Evolutionary conservation across 2,329 filamentous ascomycete genomes (phyloP).

Genomic region (Venturia pyrina): DNA sequence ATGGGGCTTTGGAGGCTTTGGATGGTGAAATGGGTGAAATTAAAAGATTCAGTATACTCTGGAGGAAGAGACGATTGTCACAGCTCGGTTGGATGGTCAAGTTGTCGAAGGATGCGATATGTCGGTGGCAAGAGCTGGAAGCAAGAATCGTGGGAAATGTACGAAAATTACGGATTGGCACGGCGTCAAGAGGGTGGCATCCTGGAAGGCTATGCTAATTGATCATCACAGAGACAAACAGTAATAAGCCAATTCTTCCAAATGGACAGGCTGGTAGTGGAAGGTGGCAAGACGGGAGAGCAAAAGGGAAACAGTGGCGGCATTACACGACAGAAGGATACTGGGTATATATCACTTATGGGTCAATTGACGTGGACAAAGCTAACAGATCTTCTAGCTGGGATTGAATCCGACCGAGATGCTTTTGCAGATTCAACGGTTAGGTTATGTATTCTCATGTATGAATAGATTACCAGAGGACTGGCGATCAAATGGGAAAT

Average conservation of each 20-base stretch:
- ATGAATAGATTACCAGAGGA: background rate
- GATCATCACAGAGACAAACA: conserved; percentile 67
- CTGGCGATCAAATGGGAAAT: background rate
- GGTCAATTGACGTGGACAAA: background rate
- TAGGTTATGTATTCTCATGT: background rate
- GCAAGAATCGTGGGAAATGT: background rate
- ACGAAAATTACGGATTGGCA: background rate
- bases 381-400: background rate
- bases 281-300: conserved; percentile 72
- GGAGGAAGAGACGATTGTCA: background rate
- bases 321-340: conserved; percentile 68
- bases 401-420: background rate
- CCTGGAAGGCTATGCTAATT: conserved; percentile 26
- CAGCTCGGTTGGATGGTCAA: background rate
- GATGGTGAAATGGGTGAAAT: background rate
- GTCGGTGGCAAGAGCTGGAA: background rate
- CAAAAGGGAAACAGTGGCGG: conserved; percentile 56
- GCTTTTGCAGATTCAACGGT: background rate
- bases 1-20: background rate
- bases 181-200: background rate
- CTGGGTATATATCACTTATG: conserved; percentile 47
- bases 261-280: conserved; percentile 81
- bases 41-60: background rate
- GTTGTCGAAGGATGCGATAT: background rate
- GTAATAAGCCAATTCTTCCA: conserved; percentile 92